Conservation (phyloP, 2,329 filamentous ascomycete genomes). For the Beauveria sp. region DNA sequence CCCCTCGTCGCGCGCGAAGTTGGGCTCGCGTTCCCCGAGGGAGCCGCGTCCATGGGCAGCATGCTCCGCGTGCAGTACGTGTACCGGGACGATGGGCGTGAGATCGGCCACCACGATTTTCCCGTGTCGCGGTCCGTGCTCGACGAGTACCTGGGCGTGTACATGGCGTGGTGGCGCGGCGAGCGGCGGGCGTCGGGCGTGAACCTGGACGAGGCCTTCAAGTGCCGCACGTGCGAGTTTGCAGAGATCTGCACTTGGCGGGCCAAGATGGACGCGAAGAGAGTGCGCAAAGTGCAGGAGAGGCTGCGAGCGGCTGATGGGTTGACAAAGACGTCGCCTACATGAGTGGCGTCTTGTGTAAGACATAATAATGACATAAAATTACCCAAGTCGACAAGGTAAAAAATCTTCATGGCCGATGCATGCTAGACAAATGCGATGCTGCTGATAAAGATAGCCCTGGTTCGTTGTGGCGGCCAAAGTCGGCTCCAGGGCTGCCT, state of each 20-base stretch:
- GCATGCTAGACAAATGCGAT: too few species aligned
- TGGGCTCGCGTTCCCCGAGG: slow-evolving; percentile 43
- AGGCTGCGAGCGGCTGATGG: slow-evolving; percentile 16
- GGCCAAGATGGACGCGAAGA: slow-evolving; percentile 56
- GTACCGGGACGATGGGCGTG: slow-evolving; percentile 42
- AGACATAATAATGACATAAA: background rate
- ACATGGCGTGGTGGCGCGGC: slow-evolving; percentile 86
- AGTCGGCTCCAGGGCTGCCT: too few species aligned
- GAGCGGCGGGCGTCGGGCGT: slow-evolving; percentile 67
- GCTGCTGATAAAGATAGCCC: too few species aligned
- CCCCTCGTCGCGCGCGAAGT: slow-evolving; percentile 40
- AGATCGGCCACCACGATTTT: slow-evolving; percentile 52
- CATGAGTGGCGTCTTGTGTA: background rate
- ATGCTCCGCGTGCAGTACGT: slow-evolving; percentile 49
- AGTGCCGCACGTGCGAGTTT: slow-evolving; percentile 82
- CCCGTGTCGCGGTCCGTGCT: slow-evolving; percentile 58
- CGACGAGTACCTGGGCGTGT: slow-evolving; percentile 56
- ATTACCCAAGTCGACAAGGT: background rate
- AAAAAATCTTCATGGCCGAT: too few species aligned
- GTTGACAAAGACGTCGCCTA: background rate
- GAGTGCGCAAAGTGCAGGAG: slow-evolving; percentile 19
- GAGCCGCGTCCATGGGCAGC: slow-evolving; percentile 38
- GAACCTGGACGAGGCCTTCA: slow-evolving; percentile 76
- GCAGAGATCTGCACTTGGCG: slow-evolving; percentile 73
- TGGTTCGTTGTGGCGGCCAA: too few species aligned